Base-by-base conservation (phyloP, 352 stramenopile genomes). In the Globisporangium cystogenes region DNA sequence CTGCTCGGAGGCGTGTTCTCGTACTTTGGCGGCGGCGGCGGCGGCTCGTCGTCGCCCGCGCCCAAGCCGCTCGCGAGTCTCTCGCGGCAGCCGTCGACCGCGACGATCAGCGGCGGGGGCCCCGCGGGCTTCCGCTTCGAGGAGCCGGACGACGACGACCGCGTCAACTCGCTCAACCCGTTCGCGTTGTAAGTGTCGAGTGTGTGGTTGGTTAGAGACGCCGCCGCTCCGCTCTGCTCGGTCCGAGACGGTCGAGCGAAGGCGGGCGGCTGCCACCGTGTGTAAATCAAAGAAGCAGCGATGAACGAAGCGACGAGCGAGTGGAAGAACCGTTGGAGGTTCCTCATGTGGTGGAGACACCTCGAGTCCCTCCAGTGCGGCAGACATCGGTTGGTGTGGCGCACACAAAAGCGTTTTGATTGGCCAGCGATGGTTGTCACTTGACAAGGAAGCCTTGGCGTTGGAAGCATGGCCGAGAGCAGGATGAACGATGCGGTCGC, bases 401-500 rank as follows among this genome's bases (percentile, higher is more conserved):
- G 8, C 11, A 36, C 31, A 36, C 31, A 36, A 36, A 36, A 36
- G 26, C 26, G 26, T 29, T 12, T 14, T 36, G 31, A 36, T 36
- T 36, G 31, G 31, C 31, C 8, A 36, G 8, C 31, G 31, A 18
- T 40, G 35, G 35, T 40, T 18, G 35, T 18, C 35, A 40, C n/a
- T n/a, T n/a, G n/a, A n/a, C n/a, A n/a, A n/a, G n/a, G 24, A 12
- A 39, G 21, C n/a, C n/a, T n/a, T n/a, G n/a, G n/a, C n/a, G n/a
- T n/a, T n/a, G n/a, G 35, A 39, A 67, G 42, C 21, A 93, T 95
- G 85, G 74, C 85, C 14, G 82, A 92, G 56, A 69, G 64, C 29
- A 86, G 87, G 60, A 76, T 95, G 53, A 90, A 93, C 62, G 68
- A 88, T 60, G 85, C 85, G 48, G 82, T 95, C 51, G 65, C 49